A percentile compares a stretch with the other conserved stretches of the same genome.
phyloP scores from a whole-genome alignment of 1,284 basidiomycete genomes.

The Tilletia indica region DNA sequence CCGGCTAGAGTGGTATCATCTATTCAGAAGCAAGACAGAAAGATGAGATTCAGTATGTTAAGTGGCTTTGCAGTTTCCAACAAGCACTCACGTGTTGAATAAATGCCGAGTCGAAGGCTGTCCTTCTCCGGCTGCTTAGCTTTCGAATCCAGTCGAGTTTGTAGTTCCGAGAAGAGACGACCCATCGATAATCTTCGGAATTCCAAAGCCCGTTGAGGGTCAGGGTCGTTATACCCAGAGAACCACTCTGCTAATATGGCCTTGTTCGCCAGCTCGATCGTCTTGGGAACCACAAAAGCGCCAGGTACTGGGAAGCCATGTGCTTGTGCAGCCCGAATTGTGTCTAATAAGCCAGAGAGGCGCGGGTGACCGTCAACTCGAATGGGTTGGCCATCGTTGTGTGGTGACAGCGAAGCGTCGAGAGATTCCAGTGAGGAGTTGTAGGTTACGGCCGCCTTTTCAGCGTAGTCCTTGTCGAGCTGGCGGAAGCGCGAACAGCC shows the following conservation, averaged over 20 bases:
- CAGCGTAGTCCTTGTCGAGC: conserved; percentile 39
- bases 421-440: conserved; percentile 68
- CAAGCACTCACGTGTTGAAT: conserved; percentile 29
- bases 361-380: conserved; percentile 74
- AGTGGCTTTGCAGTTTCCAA: too few species aligned
- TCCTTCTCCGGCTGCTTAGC: conserved; percentile 31
- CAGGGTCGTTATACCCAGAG: conserved; percentile 59
- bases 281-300: conserved; percentile 28
- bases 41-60: too few species aligned
- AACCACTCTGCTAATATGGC: conserved; percentile 79
- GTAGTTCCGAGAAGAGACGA: conserved; percentile 67
- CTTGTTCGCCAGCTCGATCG: conserved; percentile 62
- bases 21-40: conserved; percentile 22
- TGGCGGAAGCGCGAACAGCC: conserved; percentile 65
- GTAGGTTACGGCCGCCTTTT: conserved; percentile 62
- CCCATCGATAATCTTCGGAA: conserved; percentile 76
- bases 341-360: conserved; percentile 76
- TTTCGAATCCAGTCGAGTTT: conserved; percentile 62
- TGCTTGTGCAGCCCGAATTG: conserved; percentile 64
- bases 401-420: conserved; percentile 68
- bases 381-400: conserved; percentile 69
- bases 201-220: conserved; percentile 60
- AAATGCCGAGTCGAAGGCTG: conserved; percentile 59
- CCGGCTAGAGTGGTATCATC: conserved; percentile 73
- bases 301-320: conserved; percentile 63